phyloP scores from a whole-genome alignment of 805 yeast genomes.

The Wilhelminamyces savonicus region DNA sequence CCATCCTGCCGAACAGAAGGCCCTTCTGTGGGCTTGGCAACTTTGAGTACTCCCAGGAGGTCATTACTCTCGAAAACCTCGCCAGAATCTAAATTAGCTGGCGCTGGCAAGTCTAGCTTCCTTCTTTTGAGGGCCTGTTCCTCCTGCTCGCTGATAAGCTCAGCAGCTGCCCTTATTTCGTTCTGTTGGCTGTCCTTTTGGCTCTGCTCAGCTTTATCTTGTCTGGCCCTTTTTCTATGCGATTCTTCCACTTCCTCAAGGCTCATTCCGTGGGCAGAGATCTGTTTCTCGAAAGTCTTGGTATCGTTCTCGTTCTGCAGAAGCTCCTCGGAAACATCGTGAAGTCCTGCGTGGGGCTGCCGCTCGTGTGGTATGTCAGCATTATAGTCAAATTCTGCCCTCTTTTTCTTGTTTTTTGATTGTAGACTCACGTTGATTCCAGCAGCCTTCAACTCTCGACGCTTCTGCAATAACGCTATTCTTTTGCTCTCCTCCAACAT shows the following conservation, averaged over 20 bases:
- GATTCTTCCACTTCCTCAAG: slow-evolving; percentile 30
- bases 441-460: slow-evolving; percentile 77
- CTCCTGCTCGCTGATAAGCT: slow-evolving; percentile 12
- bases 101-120: slow-evolving; percentile 21
- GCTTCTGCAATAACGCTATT: slow-evolving; percentile 67
- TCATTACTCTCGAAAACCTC: no score
- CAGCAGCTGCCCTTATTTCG: slow-evolving; percentile 19
- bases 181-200: slow-evolving; percentile 10
- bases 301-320: slow-evolving; percentile 30
- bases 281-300: slow-evolving; percentile 36
- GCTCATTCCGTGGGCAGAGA: slow-evolving; percentile 39
- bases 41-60: no score
- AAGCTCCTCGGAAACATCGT: slow-evolving; percentile 61
- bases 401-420: slow-evolving; percentile 45
- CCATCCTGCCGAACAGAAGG: no score
- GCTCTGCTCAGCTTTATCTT: slow-evolving; percentile 10
- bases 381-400: slow-evolving; percentile 71
- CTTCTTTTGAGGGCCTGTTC: slow-evolving; percentile 17
- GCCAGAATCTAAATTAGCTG: slow-evolving; percentile 3
- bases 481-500: slow-evolving; percentile 73
- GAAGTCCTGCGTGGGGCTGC: slow-evolving; percentile 59
- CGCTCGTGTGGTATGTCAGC: slow-evolving; percentile 79
- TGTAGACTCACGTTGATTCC: slow-evolving; percentile 54
- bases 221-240: slow-evolving; percentile 19
- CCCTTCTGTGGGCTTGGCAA: no score